Percentiles rank a stretch among this genome's conserved stretches.
phyloP scores from a whole-genome alignment of 2,329 filamentous ascomycete species.

The Beauveria scarabaeidicola region DNA sequence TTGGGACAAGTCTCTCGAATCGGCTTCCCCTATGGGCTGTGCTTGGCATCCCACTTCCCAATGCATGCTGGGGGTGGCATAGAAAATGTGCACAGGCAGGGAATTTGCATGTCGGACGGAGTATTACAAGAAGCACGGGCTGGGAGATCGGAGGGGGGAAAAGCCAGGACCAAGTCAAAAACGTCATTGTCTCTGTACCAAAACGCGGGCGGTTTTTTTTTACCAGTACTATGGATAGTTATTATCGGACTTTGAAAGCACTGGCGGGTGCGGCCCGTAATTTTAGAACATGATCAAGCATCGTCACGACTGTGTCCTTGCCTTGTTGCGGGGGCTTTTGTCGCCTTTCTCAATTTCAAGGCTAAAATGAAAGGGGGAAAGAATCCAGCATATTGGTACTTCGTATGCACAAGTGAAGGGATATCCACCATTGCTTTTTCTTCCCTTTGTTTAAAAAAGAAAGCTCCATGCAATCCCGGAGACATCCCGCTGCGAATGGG shows the following conservation, averaged over 20 bases:
- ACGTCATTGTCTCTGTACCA: background rate
- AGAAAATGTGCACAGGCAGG: background rate
- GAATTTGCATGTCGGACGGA: background rate
- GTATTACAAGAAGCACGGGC: background rate
- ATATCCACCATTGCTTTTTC: background rate
- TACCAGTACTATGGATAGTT: too few relatives aligned
- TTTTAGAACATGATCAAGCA: background rate
- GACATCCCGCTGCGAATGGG: background rate
- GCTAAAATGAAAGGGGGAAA: too few relatives aligned
- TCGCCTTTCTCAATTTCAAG: too few relatives aligned
- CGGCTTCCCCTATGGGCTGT: background rate
- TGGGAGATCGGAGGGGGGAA: background rate
- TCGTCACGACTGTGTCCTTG: background rate
- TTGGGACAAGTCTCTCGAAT: constrained; percentile 1
- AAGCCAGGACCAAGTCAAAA: background rate
- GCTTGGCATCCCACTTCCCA: constrained; percentile 2
- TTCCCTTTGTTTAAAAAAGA: background rate
- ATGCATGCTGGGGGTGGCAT: background rate
- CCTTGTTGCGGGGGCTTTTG: background rate
- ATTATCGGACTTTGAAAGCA: background rate
- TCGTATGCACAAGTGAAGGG: too few relatives aligned
- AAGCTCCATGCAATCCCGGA: background rate
- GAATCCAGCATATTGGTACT: too few relatives aligned
- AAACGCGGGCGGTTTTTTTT: too few relatives aligned
- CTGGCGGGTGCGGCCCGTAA: background rate